These are phyloP conservation scores for Marasmius sp. DNA, from an alignment of 1,284 basidiomycete genomes.

Conservation along the genomic window DNA sequence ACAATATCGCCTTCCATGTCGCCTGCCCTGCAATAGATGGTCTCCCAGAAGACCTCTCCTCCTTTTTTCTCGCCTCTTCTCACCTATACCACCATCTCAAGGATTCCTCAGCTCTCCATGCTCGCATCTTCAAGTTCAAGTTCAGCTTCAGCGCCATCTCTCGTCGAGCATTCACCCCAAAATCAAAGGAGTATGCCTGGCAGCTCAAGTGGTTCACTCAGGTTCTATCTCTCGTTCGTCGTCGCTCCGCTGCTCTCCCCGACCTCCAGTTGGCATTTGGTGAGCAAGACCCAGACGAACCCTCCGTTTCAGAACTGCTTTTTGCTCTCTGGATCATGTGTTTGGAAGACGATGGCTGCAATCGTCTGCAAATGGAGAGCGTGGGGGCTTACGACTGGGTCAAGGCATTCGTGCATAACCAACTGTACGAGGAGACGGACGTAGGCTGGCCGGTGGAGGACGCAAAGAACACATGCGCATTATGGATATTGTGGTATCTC, in stretches of 20 bases:
- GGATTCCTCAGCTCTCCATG: neutral
- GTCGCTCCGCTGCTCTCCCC: constrained; percentile 1
- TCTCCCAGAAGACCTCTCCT: neutral
- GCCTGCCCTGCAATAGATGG: neutral
- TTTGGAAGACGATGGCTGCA: constrained; percentile 2
- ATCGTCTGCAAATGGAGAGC: neutral
- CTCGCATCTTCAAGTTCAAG: neutral
- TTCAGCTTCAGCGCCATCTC: neutral
- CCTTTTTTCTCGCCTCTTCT: neutral
- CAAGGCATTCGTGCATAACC: constrained; percentile 30
- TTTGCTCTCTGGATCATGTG: neutral
- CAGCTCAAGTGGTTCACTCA: neutral
- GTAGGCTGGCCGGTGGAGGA: constrained; percentile 61
- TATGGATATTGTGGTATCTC: constrained; percentile 69
- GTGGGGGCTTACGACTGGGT: neutral
- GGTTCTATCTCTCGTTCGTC: neutral
- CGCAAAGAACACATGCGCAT: constrained; percentile 45
- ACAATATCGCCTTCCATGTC: constrained; percentile 2
- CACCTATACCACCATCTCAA: neutral
- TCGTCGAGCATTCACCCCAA: neutral
- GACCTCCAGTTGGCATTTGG: neutral
- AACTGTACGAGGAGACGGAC: constrained; percentile 39
- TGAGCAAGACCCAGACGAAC: neutral
- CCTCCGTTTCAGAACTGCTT: neutral
- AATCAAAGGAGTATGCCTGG: neutral